These are phyloP conservation scores for Crepidotus variabilis DNA, from an alignment of 768 basidiomycete genomes.

Conservation along the genomic window DNA sequence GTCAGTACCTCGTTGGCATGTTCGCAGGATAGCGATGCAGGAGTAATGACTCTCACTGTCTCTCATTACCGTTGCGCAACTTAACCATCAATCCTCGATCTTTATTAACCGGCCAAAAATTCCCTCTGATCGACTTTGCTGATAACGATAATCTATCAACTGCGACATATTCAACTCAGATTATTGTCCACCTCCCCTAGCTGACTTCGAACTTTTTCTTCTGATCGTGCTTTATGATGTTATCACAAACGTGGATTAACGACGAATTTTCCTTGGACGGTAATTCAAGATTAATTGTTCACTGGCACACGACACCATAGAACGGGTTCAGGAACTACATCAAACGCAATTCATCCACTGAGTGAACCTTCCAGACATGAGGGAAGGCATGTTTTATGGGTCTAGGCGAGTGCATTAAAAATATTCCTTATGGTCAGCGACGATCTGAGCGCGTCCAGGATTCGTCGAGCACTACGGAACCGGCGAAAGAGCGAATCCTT, in stretches of 20 bases:
- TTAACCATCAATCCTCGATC: background rate
- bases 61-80: background rate
- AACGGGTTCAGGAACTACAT: background rate
- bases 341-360: background rate
- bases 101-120: background rate
- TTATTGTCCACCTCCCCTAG: conserved; percentile 13
- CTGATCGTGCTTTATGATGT: conserved; percentile 15
- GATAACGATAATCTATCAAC: conserved; percentile 32
- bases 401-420: background rate
- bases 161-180: conserved; percentile 17
- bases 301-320: background rate
- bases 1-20: conserved; percentile 94
- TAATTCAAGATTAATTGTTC: background rate
- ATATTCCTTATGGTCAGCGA: background rate
- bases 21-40: conserved; percentile 58
- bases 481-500: background rate
- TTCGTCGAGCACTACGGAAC: background rate
- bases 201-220: conserved; percentile 11
- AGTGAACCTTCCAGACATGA: background rate
- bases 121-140: conserved; percentile 25
- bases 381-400: background rate
- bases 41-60: background rate
- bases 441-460: background rate
- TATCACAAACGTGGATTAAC: conserved; percentile 6
- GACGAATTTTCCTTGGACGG: conserved; percentile 13